These are phyloP conservation scores for Aureobasidium sp. DNA, from an alignment of 2,329 filamentous ascomycete species.

Conservation along the genomic window DNA sequence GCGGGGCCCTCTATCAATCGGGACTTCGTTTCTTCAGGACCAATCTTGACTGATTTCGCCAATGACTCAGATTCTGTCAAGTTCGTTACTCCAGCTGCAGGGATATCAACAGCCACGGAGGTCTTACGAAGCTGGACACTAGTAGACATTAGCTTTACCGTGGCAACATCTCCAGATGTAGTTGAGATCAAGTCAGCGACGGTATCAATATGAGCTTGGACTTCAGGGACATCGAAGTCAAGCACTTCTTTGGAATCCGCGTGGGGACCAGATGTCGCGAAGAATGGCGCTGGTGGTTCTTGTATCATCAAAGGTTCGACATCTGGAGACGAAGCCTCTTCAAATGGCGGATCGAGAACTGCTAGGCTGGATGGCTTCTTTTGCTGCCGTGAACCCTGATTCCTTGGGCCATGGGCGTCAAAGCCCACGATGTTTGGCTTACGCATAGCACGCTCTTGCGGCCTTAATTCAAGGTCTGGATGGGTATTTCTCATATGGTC, in stretches of 20 bases:
- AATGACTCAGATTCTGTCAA: not conserved
- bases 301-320: not conserved
- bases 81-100: not conserved
- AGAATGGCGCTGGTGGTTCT: too few relatives aligned
- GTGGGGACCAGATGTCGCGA: not conserved
- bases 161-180: too few relatives aligned
- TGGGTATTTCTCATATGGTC: not conserved
- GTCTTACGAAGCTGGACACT: not conserved
- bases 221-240: not conserved
- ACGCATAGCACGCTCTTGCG: slow-evolving; percentile 13
- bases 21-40: too few relatives aligned
- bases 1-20: too few relatives aligned
- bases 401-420: slow-evolving; percentile 25
- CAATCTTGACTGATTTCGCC: not conserved
- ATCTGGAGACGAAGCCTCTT: not conserved
- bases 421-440: slow-evolving; percentile 26
- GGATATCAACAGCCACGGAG: not conserved
- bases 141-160: not conserved
- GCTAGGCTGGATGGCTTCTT: not conserved
- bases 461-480: not conserved
- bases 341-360: not conserved
- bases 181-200: not conserved
- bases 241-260: not conserved
- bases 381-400: slow-evolving; percentile 23
- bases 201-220: too few relatives aligned